Evolutionary conservation across 1,139 yeast genomes (phyloP).

Genomic region (Tardiomyces blankii): DNA sequence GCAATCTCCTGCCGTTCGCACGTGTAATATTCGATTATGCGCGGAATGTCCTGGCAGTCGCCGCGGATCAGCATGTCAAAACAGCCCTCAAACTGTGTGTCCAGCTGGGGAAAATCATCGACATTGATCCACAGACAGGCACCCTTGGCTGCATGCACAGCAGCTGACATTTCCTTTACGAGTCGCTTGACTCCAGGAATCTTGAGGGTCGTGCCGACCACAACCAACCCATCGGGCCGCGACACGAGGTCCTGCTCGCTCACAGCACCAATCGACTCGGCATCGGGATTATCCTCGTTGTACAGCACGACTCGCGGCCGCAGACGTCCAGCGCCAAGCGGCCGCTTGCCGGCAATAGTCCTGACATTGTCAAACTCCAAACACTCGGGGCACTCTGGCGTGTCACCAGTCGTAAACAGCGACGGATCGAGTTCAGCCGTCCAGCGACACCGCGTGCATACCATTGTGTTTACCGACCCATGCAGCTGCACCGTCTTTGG

Average conservation of each 20-base stretch:
- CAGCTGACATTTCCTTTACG: slow-evolving; percentile 57
- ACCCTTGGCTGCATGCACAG: slow-evolving; percentile 50
- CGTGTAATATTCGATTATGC: slow-evolving; percentile 24
- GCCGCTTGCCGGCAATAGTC: slow-evolving; percentile 51
- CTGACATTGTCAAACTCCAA: slow-evolving; percentile 40
- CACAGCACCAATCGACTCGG: slow-evolving; percentile 69
- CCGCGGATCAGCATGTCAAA: slow-evolving; percentile 47
- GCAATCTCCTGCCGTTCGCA: slow-evolving; percentile 10
- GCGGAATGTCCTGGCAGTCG: slow-evolving; percentile 44
- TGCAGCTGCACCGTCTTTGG: slow-evolving; percentile 64
- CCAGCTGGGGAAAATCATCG: slow-evolving; percentile 34
- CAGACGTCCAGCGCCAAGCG: slow-evolving; percentile 64
- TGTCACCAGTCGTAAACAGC: slow-evolving; percentile 23
- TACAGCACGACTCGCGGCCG: slow-evolving; percentile 78
- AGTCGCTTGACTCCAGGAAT: slow-evolving; percentile 79
- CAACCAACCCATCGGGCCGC: slow-evolving; percentile 65
- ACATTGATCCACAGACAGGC: slow-evolving; percentile 47
- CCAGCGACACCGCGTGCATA: slow-evolving; percentile 66
- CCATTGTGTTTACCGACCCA: slow-evolving; percentile 60
- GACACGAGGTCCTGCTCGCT: slow-evolving; percentile 53
- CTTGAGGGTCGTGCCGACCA: slow-evolving; percentile 77
- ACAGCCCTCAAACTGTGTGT: slow-evolving; percentile 38
- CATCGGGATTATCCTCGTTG: slow-evolving; percentile 82
- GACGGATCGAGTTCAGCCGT: slow-evolving; percentile 32
- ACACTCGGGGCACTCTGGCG: slow-evolving; percentile 44